A percentile compares a stretch with the other conserved stretches of the same genome.
Conservation (phyloP, 352 stramenopile genomes). For the Phytophthora citricola region DNA sequence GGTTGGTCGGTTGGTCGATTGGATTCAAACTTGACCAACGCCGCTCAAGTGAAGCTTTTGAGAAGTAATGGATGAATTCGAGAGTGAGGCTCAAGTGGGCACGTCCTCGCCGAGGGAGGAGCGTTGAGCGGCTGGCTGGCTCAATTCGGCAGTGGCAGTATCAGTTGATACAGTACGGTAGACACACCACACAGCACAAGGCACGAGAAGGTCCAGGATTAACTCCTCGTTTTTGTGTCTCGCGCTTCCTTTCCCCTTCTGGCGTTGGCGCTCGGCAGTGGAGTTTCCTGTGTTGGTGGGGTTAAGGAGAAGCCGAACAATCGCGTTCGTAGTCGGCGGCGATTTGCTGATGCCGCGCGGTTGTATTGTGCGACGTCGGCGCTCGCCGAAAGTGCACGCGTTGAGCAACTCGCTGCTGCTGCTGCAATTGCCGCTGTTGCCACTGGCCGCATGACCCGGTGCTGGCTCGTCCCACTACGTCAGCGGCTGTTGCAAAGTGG, state of each 20-base stretch:
- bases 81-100: conserved; percentile 44
- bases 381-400: conserved; percentile 10
- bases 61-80: conserved; percentile 46
- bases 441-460: conserved; percentile 12
- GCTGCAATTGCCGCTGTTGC: conserved; percentile 9
- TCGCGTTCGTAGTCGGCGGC: conserved; percentile 14
- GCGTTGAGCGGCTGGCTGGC: conserved; percentile 26
- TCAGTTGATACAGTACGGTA: conserved; percentile 34
- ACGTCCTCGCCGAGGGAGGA: conserved; percentile 10
- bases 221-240: conserved; percentile 42
- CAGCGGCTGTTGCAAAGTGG: conserved; percentile 37
- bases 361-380: conserved; percentile 33
- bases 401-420: conserved; percentile 6
- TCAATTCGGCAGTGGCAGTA: conserved; percentile 37
- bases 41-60: conserved; percentile 11
- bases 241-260: conserved; percentile 46
- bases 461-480: conserved; percentile 21
- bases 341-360: conserved; percentile 44
- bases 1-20: conserved; percentile 2
- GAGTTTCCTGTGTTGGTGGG: conserved; percentile 31
- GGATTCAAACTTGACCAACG: conserved; percentile 6
- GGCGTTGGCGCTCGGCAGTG: conserved; percentile 38
- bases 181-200: conserved; percentile 15
- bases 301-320: conserved; percentile 48
- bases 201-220: conserved; percentile 34